A percentile compares a stretch with the other conserved stretches of the same genome.
Evolutionary conservation across 148 eudicot species (phyloP).

Genomic region (Pouteria glomerata): DNA sequence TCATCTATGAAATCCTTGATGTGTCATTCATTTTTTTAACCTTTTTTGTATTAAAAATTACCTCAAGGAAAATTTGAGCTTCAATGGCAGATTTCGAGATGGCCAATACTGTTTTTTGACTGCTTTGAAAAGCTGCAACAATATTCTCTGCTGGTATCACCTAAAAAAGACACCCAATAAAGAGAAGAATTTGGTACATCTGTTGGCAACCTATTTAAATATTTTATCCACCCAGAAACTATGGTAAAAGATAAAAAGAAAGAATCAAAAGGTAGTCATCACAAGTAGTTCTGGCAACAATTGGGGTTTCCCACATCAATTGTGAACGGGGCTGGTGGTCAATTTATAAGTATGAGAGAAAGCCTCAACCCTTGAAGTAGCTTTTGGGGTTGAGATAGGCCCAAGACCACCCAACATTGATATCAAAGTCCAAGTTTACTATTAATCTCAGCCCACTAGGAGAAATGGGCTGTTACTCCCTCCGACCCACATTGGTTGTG

Average conservation of each 20-base stretch:
- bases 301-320: too few species aligned
- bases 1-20: neutral
- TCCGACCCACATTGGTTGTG: too few species aligned
- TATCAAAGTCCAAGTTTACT: too few species aligned
- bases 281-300: too few species aligned
- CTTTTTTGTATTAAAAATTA: constrained; percentile 17
- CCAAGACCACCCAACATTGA: too few species aligned
- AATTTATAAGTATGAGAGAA: too few species aligned
- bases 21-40: neutral
- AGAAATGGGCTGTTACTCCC: too few species aligned
- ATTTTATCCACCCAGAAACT: neutral
- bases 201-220: neutral
- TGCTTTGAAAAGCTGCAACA: constrained; percentile 76
- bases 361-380: too few species aligned
- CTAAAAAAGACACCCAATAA: constrained; percentile 26
- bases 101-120: constrained; percentile 61
- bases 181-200: neutral
- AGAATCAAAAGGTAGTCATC: neutral
- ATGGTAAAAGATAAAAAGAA: neutral
- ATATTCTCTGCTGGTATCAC: constrained; percentile 95
- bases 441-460: too few species aligned
- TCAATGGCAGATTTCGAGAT: constrained; percentile 56
- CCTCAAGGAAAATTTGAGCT: constrained; percentile 85
- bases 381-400: too few species aligned
- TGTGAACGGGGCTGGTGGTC: too few species aligned